These are phyloP conservation scores for Rehmannia glutinosa DNA, from an alignment of 257 asterid genomes.

Conservation along the genomic window DNA sequence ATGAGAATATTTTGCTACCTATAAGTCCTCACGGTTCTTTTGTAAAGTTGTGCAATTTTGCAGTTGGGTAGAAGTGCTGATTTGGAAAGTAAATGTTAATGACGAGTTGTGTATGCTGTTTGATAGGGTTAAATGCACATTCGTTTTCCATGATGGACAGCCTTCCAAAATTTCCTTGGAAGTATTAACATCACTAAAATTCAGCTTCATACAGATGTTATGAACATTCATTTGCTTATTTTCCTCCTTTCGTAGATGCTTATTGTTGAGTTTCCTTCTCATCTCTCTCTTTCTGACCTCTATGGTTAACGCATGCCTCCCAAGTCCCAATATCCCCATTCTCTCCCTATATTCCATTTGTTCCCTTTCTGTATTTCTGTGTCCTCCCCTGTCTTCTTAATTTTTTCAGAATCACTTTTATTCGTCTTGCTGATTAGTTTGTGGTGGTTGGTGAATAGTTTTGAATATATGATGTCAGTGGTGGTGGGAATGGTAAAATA, in stretches of 20 bases:
- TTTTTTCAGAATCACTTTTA: not conserved
- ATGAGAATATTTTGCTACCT: conserved; percentile 5
- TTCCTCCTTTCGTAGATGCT: not conserved
- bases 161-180: not conserved
- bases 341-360: not conserved
- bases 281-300: not conserved
- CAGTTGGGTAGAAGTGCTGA: not conserved
- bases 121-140: not conserved
- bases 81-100: not conserved
- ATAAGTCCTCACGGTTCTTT: not conserved
- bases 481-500: not conserved
- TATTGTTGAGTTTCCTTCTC: not conserved
- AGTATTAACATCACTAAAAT: not conserved
- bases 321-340: not conserved
- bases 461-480: conserved; percentile 5
- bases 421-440: conserved; percentile 3
- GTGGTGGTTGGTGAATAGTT: not conserved
- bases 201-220: not conserved
- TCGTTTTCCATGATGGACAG: not conserved
- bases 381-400: not conserved
- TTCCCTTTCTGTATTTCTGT: not conserved
- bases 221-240: not conserved
- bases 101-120: not conserved
- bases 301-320: not conserved
- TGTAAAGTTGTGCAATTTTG: not conserved